phyloP scores from a whole-genome alignment of 257 asterid genomes.

The Penstemon barbatus region DNA sequence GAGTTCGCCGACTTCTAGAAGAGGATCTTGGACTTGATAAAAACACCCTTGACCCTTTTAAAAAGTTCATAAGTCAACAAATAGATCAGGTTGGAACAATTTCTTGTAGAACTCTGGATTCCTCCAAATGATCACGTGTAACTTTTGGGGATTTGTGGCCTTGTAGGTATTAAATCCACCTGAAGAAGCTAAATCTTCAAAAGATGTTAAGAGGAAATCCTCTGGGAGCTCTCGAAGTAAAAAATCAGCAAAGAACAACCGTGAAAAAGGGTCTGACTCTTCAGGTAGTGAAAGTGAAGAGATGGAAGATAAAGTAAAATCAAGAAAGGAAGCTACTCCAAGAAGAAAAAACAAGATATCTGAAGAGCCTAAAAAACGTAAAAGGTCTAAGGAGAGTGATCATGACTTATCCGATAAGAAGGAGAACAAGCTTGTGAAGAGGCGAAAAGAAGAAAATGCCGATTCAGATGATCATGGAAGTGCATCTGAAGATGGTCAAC shows the following conservation, averaged over 20 bases:
- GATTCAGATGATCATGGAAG: constrained; percentile 50
- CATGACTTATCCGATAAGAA: constrained; percentile 46
- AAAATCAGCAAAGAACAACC: constrained; percentile 37
- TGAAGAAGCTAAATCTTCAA: constrained; percentile 42
- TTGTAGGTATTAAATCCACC: constrained; percentile 56
- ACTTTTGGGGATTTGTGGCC: constrained; percentile 16
- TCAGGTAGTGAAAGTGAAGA: constrained; percentile 43
- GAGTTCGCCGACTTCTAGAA: constrained; percentile 86
- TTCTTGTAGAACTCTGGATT: constrained; percentile 15
- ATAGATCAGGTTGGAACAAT: constrained; percentile 60
- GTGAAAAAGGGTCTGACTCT: constrained; percentile 39
- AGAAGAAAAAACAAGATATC: constrained; percentile 41
- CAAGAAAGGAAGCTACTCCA: constrained; percentile 48
- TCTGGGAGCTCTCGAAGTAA: constrained; percentile 37
- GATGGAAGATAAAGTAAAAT: constrained; percentile 39
- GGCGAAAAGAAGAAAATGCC: constrained; percentile 46
- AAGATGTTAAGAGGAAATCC: constrained; percentile 43
- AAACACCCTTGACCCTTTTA: constrained; percentile 70
- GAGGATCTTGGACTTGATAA: constrained; percentile 80
- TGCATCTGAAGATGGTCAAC: constrained; percentile 60
- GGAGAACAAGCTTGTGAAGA: constrained; percentile 48
- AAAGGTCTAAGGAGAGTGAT: constrained; percentile 49
- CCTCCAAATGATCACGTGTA: constrained; percentile 9
- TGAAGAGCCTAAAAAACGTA: constrained; percentile 61
- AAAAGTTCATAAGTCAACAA: constrained; percentile 58